Base-by-base conservation (phyloP, 176 grass and related monocot genomes). In the Puya raimondii region DNA sequence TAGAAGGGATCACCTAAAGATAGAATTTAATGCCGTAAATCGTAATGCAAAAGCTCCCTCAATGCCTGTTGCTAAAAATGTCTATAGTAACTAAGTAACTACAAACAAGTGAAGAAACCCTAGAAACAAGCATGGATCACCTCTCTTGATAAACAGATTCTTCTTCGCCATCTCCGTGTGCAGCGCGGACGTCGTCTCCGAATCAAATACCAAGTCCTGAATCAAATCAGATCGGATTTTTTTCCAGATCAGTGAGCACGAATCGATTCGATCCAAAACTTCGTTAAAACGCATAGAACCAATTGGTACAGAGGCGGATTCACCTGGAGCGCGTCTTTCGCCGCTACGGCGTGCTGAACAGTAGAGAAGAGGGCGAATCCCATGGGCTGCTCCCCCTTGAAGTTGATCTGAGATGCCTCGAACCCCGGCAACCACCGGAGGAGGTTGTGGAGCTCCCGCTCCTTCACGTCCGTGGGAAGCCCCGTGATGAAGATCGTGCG, bases 101-200 rank as follows among this genome's bases (percentile, higher is more conserved):
- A 48, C 54, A 33, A 81, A 74, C 20, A 26, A 9, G 23, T 22
- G 33, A 42, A 51, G 57, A 20, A 47, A 85, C 47, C 56, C 54
- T 29, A 69, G 5, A 10, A 51, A 57, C 5, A 63, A 50, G 51
- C 17, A 75, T 49, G 74, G 65, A 50, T 4, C 27, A 99, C 95
- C 88, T 99, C 95, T 84, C 71, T 99, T 99, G 50, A 94, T 73
- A 69, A 99, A 99, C 53, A 99, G 95, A 57, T 99, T 99, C 82
- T 99, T 99, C 95, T 99, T 99, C 12, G 95, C 95, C 95, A 99
- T 99, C 85, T 99, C 90, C n/a, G 81, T 94, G 78, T 99, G 95
- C 69, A 99, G 70, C 17, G 63, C 66, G 2, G 87, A 78, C 16
- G 91, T 91, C 23, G 74, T 70, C 66, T 99, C 95, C 16, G 78